phyloP scores from a whole-genome alignment of 768 basidiomycete genomes.

The Pisolithus tinctorius region DNA sequence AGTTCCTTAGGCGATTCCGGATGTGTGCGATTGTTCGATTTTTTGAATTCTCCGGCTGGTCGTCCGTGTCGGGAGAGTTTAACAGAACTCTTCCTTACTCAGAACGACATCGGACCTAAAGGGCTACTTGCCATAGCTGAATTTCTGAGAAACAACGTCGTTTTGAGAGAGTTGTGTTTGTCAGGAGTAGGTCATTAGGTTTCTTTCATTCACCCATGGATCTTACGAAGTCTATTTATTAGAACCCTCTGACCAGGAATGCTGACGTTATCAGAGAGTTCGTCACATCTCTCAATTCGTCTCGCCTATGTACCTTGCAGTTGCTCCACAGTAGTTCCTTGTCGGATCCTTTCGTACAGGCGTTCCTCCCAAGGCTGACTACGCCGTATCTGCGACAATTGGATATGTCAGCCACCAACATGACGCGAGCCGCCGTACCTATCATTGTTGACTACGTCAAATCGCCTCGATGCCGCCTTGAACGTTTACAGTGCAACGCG shows the following conservation, averaged over 20 bases:
- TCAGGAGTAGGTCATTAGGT: slow-evolving; percentile 43
- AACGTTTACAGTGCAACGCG: slow-evolving; percentile 46
- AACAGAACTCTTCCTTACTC: slow-evolving; percentile 50
- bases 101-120: slow-evolving; percentile 47
- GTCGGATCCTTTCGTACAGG: slow-evolving; percentile 42
- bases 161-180: slow-evolving; percentile 45
- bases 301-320: slow-evolving; percentile 43
- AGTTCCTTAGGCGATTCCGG: slow-evolving; percentile 56
- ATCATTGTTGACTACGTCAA: slow-evolving; percentile 42
- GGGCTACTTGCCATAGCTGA: slow-evolving; percentile 48
- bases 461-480: slow-evolving; percentile 44
- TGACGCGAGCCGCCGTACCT: slow-evolving; percentile 37
- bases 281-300: slow-evolving; percentile 46
- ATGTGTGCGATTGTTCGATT: slow-evolving; percentile 46
- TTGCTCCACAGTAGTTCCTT: slow-evolving; percentile 44
- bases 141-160: slow-evolving; percentile 42
- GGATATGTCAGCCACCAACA: slow-evolving; percentile 45
- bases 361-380: slow-evolving; percentile 46
- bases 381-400: slow-evolving; percentile 45
- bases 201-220: not conserved
- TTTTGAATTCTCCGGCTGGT: slow-evolving; percentile 44
- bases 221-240: slow-evolving; percentile 10
- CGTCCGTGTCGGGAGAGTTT: slow-evolving; percentile 34
- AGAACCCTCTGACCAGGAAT: slow-evolving; percentile 38
- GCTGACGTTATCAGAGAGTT: slow-evolving; percentile 33